phyloP scores from a whole-genome alignment of 257 asterid genomes.

The Solanum etuberosum region DNA sequence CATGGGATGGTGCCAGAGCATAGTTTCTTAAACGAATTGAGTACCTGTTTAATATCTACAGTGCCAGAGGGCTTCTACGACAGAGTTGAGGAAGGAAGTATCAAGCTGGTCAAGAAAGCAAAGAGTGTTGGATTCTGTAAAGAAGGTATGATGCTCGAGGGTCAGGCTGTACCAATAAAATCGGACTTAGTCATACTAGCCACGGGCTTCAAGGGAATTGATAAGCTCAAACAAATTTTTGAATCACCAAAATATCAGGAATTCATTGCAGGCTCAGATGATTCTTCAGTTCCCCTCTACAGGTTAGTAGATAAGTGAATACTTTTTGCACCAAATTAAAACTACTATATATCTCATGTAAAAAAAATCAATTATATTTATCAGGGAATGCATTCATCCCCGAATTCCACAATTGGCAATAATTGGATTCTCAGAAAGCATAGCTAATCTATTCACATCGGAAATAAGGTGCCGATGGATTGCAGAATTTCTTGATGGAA shows the following conservation, averaged over 20 bases:
- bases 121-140: conserved; percentile 11
- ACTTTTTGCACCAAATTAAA: not conserved
- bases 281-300: conserved; percentile 22
- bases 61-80: conserved; percentile 40
- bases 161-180: conserved; percentile 9
- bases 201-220: conserved; percentile 32
- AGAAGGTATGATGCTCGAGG: conserved; percentile 25
- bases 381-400: not conserved
- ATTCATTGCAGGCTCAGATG: conserved; percentile 8
- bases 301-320: conserved; percentile 7
- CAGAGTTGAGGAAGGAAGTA: conserved; percentile 41
- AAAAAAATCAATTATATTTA: not conserved
- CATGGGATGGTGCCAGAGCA: conserved; percentile 34
- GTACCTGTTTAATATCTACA: conserved; percentile 13
- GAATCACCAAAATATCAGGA: conserved; percentile 13
- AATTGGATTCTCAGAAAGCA: not conserved
- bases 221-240: conserved; percentile 28
- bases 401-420: not conserved
- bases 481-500: conserved; percentile 30
- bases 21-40: conserved; percentile 22
- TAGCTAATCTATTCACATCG: not conserved
- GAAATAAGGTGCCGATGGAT: conserved; percentile 41
- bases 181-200: conserved; percentile 30
- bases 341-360: not conserved
- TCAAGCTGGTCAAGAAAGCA: conserved; percentile 21